These are phyloP conservation scores for Pyrus communis DNA, from an alignment of 306 rosid genomes.

Conservation along the genomic window DNA sequence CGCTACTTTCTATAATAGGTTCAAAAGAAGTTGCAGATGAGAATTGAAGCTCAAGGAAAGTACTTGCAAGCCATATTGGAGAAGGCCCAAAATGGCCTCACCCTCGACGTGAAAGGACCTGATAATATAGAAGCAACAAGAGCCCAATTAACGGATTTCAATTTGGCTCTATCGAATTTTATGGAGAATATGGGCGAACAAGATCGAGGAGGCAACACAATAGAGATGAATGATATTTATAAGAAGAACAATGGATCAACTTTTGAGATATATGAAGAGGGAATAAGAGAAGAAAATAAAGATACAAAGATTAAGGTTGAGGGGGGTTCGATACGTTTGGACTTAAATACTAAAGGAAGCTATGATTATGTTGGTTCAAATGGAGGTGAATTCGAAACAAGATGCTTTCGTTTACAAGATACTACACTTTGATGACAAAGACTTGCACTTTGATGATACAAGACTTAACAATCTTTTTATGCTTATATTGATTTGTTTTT, in stretches of 20 bases:
- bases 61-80: constrained; percentile 74
- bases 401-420: constrained; percentile 43
- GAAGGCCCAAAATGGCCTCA: constrained; percentile 65
- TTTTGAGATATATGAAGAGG: constrained; percentile 31
- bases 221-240: constrained; percentile 23
- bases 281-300: constrained; percentile 28
- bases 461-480: too few relatives aligned
- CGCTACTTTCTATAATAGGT: constrained; percentile 31
- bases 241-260: constrained; percentile 24
- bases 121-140: constrained; percentile 42
- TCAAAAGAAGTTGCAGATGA: constrained; percentile 66
- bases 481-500: too few relatives aligned
- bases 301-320: constrained; percentile 46
- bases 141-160: constrained; percentile 59
- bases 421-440: constrained; percentile 6
- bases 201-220: constrained; percentile 39
- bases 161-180: constrained; percentile 53
- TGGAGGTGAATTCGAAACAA: constrained; percentile 52
- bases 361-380: constrained; percentile 46
- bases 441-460: too few relatives aligned
- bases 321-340: constrained; percentile 46
- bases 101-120: constrained; percentile 40
- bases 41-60: constrained; percentile 91
- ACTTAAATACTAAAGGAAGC: constrained; percentile 62
- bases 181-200: constrained; percentile 57